Conservation (phyloP, 768 basidiomycete genomes). For the Tulasnella sp. region DNA sequence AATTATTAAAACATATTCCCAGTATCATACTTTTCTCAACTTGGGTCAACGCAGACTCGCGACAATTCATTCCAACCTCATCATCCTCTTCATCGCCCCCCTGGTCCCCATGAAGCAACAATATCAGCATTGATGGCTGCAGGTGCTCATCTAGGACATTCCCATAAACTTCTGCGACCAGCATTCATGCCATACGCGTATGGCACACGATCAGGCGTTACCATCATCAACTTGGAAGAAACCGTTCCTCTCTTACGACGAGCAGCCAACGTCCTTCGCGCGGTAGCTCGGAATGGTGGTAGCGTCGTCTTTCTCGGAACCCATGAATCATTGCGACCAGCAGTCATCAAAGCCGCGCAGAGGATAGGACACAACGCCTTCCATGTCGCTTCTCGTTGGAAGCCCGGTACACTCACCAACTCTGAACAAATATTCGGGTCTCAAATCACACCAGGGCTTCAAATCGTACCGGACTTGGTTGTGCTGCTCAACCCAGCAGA, state of each 20-base stretch:
- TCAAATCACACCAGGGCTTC: conserved; percentile 38
- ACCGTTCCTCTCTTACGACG: conserved; percentile 85
- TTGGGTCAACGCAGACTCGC: conserved; percentile 66
- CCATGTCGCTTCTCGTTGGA: conserved; percentile 79
- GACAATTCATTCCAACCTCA: conserved; percentile 61
- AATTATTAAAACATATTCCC: no score
- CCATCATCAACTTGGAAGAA: conserved; percentile 89
- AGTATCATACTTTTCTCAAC: conserved; percentile 51
- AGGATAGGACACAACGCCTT: conserved; percentile 71
- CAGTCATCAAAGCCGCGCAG: conserved; percentile 65
- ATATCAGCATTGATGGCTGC: conserved; percentile 83
- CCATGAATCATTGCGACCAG: conserved; percentile 57
- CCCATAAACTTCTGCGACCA: conserved; percentile 69
- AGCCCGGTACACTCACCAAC: conserved; percentile 93
- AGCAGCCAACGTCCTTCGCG: conserved; percentile 75
- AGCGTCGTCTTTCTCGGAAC: conserved; percentile 85
- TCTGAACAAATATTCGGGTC: conserved; percentile 57
- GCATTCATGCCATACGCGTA: conserved; percentile 88
- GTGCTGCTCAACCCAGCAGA: conserved; percentile 82
- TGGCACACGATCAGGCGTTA: conserved; percentile 77
- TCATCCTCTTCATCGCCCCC: conserved; percentile 51
- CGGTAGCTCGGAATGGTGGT: conserved; percentile 68
- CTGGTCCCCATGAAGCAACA: conserved; percentile 48
- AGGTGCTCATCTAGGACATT: conserved; percentile 89
- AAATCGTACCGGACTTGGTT: conserved; percentile 71